These are phyloP conservation scores for Cicer pinnatifidum DNA, from an alignment of 306 rosid species.

Conservation along the genomic window DNA sequence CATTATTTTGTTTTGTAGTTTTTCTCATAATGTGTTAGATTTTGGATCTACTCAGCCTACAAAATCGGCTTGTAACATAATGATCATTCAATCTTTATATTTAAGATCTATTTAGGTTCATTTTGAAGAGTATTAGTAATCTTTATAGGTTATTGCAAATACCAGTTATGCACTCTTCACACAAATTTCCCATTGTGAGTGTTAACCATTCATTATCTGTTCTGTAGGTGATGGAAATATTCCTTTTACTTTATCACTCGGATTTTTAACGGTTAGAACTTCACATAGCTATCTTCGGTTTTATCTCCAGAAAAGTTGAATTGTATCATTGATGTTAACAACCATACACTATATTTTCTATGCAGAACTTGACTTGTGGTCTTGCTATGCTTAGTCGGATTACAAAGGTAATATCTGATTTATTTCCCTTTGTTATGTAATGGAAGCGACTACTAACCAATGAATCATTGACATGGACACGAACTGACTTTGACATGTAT, in stretches of 20 bases:
- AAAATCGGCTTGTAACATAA: neutral
- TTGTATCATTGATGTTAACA: constrained; percentile 25
- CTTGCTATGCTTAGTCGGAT: constrained; percentile 72
- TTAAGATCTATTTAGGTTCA: neutral
- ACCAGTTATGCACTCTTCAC: neutral
- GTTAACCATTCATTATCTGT: constrained; percentile 38
- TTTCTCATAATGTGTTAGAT: constrained; percentile 13
- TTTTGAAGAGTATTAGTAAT: neutral
- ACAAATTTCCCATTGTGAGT: constrained; percentile 18
- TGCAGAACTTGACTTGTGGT: constrained; percentile 90
- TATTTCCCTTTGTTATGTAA: neutral
- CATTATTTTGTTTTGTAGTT: neutral
- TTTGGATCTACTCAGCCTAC: neutral
- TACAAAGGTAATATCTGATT: constrained; percentile 61
- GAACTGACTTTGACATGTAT: too few species aligned
- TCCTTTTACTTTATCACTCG: constrained; percentile 82
- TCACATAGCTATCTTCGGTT: constrained; percentile 2
- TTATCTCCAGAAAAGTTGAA: constrained; percentile 24
- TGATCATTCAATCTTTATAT: neutral
- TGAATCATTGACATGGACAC: too few species aligned
- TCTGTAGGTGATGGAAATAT: constrained; percentile 81
- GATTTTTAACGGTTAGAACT: constrained; percentile 82
- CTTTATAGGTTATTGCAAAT: constrained; percentile 20
- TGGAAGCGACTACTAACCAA: constrained; percentile 3
- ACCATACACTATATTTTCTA: constrained; percentile 37